A percentile compares a stretch with the other conserved stretches of the same genome.
Evolutionary conservation across 129 eudicot species (phyloP).

Genomic region (Centella asiatica): DNA sequence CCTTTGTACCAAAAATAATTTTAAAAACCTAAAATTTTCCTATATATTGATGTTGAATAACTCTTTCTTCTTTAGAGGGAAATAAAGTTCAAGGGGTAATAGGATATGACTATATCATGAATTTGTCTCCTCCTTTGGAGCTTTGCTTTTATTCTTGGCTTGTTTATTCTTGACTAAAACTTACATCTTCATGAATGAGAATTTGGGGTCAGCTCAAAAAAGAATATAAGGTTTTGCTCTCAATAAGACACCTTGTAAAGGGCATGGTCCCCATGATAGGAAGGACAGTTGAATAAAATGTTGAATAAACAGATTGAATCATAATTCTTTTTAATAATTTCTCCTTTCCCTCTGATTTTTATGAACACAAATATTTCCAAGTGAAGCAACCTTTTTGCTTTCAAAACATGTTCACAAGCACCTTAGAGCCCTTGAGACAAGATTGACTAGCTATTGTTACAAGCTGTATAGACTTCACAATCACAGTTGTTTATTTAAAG

Average conservation of each 20-base stretch:
- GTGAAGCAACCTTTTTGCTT: background rate
- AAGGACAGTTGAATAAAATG: conserved; percentile 13
- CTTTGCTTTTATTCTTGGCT: conserved; percentile 11
- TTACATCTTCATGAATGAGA: background rate
- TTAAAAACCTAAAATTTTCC: background rate
- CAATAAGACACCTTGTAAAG: conserved; percentile 24
- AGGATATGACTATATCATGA: background rate
- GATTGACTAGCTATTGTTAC: background rate
- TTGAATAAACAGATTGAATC: conserved; percentile 14
- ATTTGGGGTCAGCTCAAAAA: conserved; percentile 36
- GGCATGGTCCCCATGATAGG: conserved; percentile 24
- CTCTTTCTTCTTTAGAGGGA: background rate
- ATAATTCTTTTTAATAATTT: too few relatives aligned
- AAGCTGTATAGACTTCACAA: background rate
- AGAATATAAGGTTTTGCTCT: conserved; percentile 7
- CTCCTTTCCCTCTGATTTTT: background rate
- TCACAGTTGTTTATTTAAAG: background rate
- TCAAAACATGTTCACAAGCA: background rate
- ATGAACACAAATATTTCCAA: background rate
- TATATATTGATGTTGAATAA: too few relatives aligned
- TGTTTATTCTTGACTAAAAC: conserved; percentile 8
- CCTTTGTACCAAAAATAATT: too few relatives aligned
- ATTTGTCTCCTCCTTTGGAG: conserved; percentile 3
- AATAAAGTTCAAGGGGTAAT: background rate
- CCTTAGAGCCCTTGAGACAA: background rate